phyloP scores from a whole-genome alignment of 805 yeast genomes.

The Teunomyces lycoperdinae region DNA sequence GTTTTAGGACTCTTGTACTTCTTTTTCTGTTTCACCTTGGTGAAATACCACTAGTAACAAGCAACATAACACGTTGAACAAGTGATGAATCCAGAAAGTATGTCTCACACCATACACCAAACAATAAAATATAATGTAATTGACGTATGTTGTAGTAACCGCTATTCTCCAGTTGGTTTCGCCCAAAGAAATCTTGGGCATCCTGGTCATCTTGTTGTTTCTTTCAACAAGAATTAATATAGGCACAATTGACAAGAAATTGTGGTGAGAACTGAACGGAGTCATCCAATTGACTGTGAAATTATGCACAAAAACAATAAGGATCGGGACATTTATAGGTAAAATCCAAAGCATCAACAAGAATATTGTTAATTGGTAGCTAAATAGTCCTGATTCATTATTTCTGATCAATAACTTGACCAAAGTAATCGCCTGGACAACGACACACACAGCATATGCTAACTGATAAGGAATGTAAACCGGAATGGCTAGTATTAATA shows the following conservation, averaged over 20 bases:
- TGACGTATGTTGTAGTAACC: slow-evolving; percentile 3
- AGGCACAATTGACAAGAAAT: slow-evolving; percentile 73
- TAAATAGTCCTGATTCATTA: slow-evolving; percentile 34
- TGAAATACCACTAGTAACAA: slow-evolving; percentile 31
- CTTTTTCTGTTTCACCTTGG: slow-evolving; percentile 1
- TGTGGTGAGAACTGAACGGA: slow-evolving; percentile 85
- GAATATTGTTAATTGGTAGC: slow-evolving; percentile 61
- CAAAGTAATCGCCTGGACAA: slow-evolving; percentile 57
- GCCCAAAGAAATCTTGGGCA: slow-evolving; percentile 29
- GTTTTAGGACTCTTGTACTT: background rate
- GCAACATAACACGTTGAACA: slow-evolving; percentile 63
- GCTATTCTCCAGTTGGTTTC: background rate
- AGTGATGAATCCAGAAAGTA: slow-evolving; percentile 80
- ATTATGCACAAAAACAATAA: slow-evolving; percentile 80
- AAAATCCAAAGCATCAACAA: slow-evolving; percentile 73
- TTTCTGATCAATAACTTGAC: slow-evolving; percentile 24
- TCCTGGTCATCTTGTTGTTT: slow-evolving; percentile 46
- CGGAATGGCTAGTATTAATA: slow-evolving; percentile 46
- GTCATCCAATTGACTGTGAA: slow-evolving; percentile 75
- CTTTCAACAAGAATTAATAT: slow-evolving; percentile 58
- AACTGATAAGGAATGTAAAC: slow-evolving; percentile 79
- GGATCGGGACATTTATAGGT: slow-evolving; percentile 74
- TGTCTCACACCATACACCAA: slow-evolving; percentile 75
- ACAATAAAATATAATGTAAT: slow-evolving; percentile 58
- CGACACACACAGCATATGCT: slow-evolving; percentile 59